Base-by-base conservation (phyloP, 305 asterid species). In the Ruellia speciosa region DNA sequence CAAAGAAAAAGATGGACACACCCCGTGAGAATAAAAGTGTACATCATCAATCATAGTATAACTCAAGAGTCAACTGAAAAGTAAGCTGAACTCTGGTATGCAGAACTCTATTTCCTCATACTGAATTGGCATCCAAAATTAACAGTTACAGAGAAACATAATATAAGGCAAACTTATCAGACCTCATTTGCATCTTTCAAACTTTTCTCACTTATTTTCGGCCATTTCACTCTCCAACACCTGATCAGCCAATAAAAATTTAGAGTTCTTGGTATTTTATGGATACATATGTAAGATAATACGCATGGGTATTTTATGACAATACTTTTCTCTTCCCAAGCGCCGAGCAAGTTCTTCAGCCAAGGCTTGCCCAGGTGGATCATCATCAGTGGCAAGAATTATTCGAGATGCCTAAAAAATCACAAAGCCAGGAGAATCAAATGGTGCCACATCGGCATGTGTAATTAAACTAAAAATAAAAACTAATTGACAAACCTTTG, bases 151-250 rank as follows among this genome's bases (percentile, higher is more conserved):
- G 52, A 47, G 18, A 2, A 47, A 46, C 50, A 46, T 3, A 4
- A 5, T 17, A 40, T 24, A 63, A 43, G 37, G 52, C 35, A 54
- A 57, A 49, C 67, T 55, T 63, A 63, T 16, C 66, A 56, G 40
- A 88, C 98, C 95, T 92, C 98, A 70, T 92, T 92, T 70, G 98
- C 96, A 80, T 92, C 98, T 81, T 92, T 92, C 64, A 74, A 84
- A 67, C 52, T 54, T 62, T 83, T 57, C 35, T 79, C 82, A 58
- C 72, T 78, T 77, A 80, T 88, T 63, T 81, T 80, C 2, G 98
- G 98, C 96, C 98, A 90, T 74, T 69, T 79, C 55, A 90, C 82
- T 63, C 95, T 80, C 96, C 95, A 92, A 75, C 98, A 92, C 88
- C 98, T 92, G 77, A 58, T 60, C 50, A 66, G 73, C 33, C 70